Percentiles rank a stretch among this genome's conserved stretches.
These are phyloP conservation scores for Amaranthus hypochondriacus DNA, from an alignment of 148 eudicot species.

Conservation along the genomic window DNA sequence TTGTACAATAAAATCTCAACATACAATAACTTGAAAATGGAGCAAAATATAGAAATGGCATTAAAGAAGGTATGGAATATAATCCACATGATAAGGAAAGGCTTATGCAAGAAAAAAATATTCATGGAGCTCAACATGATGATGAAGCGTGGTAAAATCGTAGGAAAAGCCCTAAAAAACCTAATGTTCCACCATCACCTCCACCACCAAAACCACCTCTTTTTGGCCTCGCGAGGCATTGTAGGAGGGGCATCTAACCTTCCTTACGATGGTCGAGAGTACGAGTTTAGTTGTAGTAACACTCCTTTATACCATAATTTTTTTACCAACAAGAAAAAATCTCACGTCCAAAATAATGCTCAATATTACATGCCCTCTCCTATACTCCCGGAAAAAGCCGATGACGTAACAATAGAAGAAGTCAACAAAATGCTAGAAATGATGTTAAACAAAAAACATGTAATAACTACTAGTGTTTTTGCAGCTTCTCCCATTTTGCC, in stretches of 20 bases:
- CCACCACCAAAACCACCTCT: slow-evolving; percentile 18
- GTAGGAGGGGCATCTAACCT: neutral
- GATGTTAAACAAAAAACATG: slow-evolving; percentile 21
- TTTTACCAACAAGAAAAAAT: slow-evolving; percentile 19
- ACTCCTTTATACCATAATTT: slow-evolving; percentile 40
- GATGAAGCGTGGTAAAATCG: slow-evolving; percentile 57
- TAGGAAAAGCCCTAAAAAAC: slow-evolving; percentile 50
- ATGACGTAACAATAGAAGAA: neutral
- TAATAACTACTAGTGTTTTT: slow-evolving; percentile 18
- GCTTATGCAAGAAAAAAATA: slow-evolving; percentile 46
- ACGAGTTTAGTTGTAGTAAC: slow-evolving; percentile 82
- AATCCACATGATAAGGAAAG: slow-evolving; percentile 50
- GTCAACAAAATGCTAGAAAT: slow-evolving; percentile 37
- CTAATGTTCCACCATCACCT: slow-evolving; percentile 50
- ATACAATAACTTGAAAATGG: slow-evolving; percentile 36
- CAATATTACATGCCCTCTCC: neutral
- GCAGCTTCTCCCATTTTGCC: slow-evolving; percentile 38
- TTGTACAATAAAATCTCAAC: neutral
- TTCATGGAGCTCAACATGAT: slow-evolving; percentile 44
- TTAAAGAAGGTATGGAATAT: slow-evolving; percentile 46
- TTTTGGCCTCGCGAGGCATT: slow-evolving; percentile 4
- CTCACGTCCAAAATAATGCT: neutral
- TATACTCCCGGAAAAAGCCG: neutral
- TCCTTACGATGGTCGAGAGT: slow-evolving; percentile 24
- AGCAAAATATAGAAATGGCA: slow-evolving; percentile 32